Base-by-base conservation (phyloP, 176 grass and related monocot species). In the Triticum dicoccoides region DNA sequence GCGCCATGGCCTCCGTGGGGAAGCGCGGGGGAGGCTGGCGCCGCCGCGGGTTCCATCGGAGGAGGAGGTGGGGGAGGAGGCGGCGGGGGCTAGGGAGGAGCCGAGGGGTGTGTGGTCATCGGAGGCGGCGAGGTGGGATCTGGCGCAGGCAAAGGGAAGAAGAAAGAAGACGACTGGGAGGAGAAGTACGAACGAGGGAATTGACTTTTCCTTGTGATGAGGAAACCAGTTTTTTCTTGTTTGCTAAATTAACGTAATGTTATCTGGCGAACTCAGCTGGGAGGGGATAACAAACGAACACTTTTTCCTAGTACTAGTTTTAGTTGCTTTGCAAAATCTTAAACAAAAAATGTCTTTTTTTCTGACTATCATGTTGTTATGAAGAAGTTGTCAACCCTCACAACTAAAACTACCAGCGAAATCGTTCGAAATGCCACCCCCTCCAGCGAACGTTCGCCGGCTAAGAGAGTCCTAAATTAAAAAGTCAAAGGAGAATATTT, bases 1-100 rank as follows among this genome's bases (percentile, higher is more conserved):
- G 44, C 2, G 74, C 41, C 27, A 81, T 81, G 62, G 63, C 41
- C 27, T 6, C 63, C 79, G 41, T 71, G 44, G 3, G 76, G 5
- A 30, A 0, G 35, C 24, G 21, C 69, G 12, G 33, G 15, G 51
- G 86, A 21, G 34, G 25, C 24, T n/a, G 80, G 18, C 27, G 73
- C 3, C 14, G 33, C 70, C 45, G 66, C 70, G 51, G 76, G 32
- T 56, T 93, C 91, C 91, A 93, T 93, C 1, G 59, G 79, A 83
- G 73, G 21, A 5, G 59, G 54, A 3, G 52, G 7, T 18, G 29
- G 37, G 5, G 39, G 89, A 4, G 33, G 74, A 14, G 84, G 67
- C 51, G 51, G 12, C 27, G 23, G 37, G 20, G 32, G 89, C 66
- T 81, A 73, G 6, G 33, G 74, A 25, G 84, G 67, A 17, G 78